phyloP scores from a whole-genome alignment of 2,329 filamentous ascomycete genomes.

The Bipolaris gigantea region DNA sequence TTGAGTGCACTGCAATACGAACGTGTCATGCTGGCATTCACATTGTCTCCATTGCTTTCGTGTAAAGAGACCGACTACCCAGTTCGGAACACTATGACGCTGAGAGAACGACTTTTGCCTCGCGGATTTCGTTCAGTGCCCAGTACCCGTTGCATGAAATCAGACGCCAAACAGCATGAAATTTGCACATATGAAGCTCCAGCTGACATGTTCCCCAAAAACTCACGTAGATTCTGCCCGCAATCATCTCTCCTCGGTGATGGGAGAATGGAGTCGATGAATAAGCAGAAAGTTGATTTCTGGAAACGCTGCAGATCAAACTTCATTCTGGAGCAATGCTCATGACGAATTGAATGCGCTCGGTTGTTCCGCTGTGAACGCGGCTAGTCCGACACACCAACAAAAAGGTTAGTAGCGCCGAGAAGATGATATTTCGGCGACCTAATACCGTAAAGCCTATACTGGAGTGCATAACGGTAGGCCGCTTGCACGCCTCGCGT shows the following conservation, averaged over 20 bases:
- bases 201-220: not conserved
- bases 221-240: not conserved
- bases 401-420: conserved; percentile 2
- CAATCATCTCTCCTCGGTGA: not conserved
- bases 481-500: not conserved
- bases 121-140: not conserved
- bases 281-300: not conserved
- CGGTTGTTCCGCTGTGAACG: not conserved
- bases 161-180: not conserved
- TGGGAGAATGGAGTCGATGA: not conserved
- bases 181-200: not conserved
- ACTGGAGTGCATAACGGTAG: not conserved
- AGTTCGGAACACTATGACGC: not conserved
- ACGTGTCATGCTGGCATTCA: not conserved
- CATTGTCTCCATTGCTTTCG: not conserved
- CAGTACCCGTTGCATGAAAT: not conserved
- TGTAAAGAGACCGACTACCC: not conserved
- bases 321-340: not conserved
- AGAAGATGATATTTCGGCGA: not conserved
- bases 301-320: not conserved
- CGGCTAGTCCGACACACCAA: not conserved
- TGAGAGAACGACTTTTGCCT: not conserved
- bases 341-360: not conserved
- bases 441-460: not conserved
- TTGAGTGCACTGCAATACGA: not conserved